Percentiles rank a stretch among this genome's conserved stretches.
Conservation (phyloP, 352 stramenopile genomes). For the Phytophthora fragariaefolia region DNA sequence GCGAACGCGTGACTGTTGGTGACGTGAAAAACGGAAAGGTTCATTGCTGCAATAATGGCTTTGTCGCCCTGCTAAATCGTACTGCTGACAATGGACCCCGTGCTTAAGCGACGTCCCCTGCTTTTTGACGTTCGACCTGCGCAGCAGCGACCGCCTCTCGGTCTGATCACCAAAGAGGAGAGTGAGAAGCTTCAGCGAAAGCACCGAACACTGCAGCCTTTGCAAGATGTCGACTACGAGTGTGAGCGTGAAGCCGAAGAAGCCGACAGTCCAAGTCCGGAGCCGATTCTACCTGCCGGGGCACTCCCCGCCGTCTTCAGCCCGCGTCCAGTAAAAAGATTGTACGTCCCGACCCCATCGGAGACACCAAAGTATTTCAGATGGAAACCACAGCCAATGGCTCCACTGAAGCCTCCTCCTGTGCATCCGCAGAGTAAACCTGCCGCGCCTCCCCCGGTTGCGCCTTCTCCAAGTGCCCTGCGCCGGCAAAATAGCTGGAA, state of each 20-base stretch:
- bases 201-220: slow-evolving; percentile 13
- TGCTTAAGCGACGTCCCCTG: slow-evolving; percentile 56
- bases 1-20: slow-evolving; percentile 28
- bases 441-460: neutral
- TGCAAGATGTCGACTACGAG: slow-evolving; percentile 16
- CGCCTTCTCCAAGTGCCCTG: slow-evolving; percentile 33
- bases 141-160: slow-evolving; percentile 43
- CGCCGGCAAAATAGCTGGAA: slow-evolving; percentile 32
- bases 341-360: slow-evolving; percentile 48
- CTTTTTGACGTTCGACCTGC: slow-evolving; percentile 60
- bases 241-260: slow-evolving; percentile 22
- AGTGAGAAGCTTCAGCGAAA: slow-evolving; percentile 46
- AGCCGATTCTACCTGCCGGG: slow-evolving; percentile 38
- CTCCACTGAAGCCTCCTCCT: slow-evolving; percentile 11
- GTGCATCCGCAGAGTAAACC: slow-evolving; percentile 15
- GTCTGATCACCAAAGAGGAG: slow-evolving; percentile 59
- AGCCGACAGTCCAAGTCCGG: neutral
- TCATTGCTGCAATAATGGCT: slow-evolving; percentile 15
- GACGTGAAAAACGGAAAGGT: slow-evolving; percentile 26
- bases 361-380: slow-evolving; percentile 71
- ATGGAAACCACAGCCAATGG: slow-evolving; percentile 49
- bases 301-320: slow-evolving; percentile 64
- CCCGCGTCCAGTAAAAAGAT: slow-evolving; percentile 41
- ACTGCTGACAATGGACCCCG: slow-evolving; percentile 52
- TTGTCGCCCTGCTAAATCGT: slow-evolving; percentile 5